Base-by-base conservation (phyloP, 1,284 basidiomycete species). In the Butyriboletus regius region DNA sequence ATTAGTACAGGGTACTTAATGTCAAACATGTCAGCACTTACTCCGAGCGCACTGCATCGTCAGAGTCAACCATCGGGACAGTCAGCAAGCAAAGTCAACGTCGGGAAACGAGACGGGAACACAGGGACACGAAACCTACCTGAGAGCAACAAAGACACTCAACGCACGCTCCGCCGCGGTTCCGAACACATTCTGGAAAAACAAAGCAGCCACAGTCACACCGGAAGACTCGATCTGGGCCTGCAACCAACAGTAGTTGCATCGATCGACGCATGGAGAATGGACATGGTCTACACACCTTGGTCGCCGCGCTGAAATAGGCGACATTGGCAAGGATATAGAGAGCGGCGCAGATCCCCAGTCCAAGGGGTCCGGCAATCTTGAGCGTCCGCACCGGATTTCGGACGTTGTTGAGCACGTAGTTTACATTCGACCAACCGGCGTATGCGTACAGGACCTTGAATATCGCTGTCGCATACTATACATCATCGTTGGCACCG, bases 401-500 rank as follows among this genome's bases (percentile, higher is more conserved):
- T 41, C 69, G 71, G 33, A 82, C 76, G 14, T 82, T 78, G 54
- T 78, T 78, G 46, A 80, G 60, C 1, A 80, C 75, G 38, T 77
- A 78, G 54, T 79, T 77, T 39, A 73, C 68, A 36, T 74, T 74
- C 0, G 70, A 72, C 74, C 80, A 76, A 20, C 83, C 82, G 0
- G 70, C 54, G 55, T 82, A 84, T 2, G 78, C 66, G 51, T 72
- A 71, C 17, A 82, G 63, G 15, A 82, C 77, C 54, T 81, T 81
- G 71, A 78, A 78, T 2, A 69, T 79, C 5, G 77, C 79, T 6
- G 79, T 79, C 2, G 77, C 76, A 49, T 78, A 80, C 75, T 79
- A 47, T 18, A 17, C 9, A 7, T 39, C 14, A 13, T 20, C 18
- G 13, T 56, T 7, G 12, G 5, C 8, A 47, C 26, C 8, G 20